Conservation (phyloP, 192 early-diverging fungal genomes). For the Mortierella antarctica region DNA sequence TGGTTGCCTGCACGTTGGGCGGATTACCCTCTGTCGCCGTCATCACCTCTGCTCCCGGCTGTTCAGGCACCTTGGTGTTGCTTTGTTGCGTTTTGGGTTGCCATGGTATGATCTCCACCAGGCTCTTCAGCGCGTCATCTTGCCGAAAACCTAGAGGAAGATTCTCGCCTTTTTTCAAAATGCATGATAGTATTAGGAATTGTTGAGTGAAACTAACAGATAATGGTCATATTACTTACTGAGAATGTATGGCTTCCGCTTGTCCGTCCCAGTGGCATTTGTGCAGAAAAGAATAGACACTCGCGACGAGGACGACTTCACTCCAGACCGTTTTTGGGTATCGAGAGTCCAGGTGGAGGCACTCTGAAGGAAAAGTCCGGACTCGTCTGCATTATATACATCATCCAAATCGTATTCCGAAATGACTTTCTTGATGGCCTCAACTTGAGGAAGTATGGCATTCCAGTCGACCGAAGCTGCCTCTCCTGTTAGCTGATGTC, state of each 20-base stretch:
- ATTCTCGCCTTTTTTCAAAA: neutral
- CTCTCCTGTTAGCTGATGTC: neutral
- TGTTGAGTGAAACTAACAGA: no score
- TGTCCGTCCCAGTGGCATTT: slow-evolving; percentile 8
- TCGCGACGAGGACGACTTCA: neutral
- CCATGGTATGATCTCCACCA: neutral
- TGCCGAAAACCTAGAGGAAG: slow-evolving; percentile 2
- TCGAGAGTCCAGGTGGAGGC: neutral
- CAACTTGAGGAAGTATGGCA: neutral
- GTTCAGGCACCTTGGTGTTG: neutral
- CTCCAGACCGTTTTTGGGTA: neutral
- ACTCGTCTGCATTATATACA: neutral
- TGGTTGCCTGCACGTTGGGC: no score
- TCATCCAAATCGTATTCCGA: neutral
- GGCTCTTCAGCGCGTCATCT: neutral
- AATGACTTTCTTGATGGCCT: neutral
- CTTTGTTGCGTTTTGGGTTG: neutral
- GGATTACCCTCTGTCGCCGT: no score
- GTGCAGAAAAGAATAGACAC: slow-evolving; percentile 17
- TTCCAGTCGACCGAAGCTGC: neutral
- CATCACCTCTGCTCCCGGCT: neutral
- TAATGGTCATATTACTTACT: neutral
- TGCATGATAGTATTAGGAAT: no score
- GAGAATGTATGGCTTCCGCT: slow-evolving; percentile 10
- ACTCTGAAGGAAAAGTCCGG: slow-evolving; percentile 8